Evolutionary conservation across 495 filamentous ascomycete genomes (phyloP).

Genomic region (Aspergillus steynii): DNA sequence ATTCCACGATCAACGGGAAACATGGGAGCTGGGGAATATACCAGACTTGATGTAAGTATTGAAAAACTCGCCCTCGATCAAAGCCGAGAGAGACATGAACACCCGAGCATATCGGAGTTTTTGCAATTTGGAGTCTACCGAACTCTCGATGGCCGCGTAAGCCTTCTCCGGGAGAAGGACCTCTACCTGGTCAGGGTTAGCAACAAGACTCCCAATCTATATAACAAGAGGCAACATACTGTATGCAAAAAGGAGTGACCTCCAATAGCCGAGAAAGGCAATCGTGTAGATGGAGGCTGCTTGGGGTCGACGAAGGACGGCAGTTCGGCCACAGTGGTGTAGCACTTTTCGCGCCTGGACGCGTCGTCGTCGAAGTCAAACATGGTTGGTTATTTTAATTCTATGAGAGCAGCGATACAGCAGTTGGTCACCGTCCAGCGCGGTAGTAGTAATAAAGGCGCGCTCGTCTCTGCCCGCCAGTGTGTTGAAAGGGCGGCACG

Average conservation of each 20-base stretch:
- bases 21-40: constrained; percentile 32
- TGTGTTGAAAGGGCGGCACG: neutral
- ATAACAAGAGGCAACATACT: constrained; percentile 38
- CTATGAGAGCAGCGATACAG: neutral
- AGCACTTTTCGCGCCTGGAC: constrained; percentile 68
- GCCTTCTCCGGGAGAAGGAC: constrained; percentile 71
- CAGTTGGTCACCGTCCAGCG: neutral
- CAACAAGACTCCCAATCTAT: constrained; percentile 1
- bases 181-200: constrained; percentile 56
- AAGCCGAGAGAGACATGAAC: constrained; percentile 67
- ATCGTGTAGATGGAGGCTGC: constrained; percentile 68
- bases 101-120: constrained; percentile 64
- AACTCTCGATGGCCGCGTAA: constrained; percentile 55
- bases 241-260: constrained; percentile 75
- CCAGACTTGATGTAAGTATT: constrained; percentile 83
- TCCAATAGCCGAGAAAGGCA: constrained; percentile 69
- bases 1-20: neutral
- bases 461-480: neutral
- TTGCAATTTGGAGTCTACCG: constrained; percentile 46
- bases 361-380: constrained; percentile 56
- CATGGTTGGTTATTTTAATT: constrained; percentile 39
- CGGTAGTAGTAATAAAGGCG: neutral
- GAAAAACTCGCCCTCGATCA: constrained; percentile 81
- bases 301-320: constrained; percentile 64
- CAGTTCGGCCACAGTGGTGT: constrained; percentile 66